Base-by-base conservation (phyloP, 1,284 basidiomycete species). In the Serendipita sp. region DNA sequence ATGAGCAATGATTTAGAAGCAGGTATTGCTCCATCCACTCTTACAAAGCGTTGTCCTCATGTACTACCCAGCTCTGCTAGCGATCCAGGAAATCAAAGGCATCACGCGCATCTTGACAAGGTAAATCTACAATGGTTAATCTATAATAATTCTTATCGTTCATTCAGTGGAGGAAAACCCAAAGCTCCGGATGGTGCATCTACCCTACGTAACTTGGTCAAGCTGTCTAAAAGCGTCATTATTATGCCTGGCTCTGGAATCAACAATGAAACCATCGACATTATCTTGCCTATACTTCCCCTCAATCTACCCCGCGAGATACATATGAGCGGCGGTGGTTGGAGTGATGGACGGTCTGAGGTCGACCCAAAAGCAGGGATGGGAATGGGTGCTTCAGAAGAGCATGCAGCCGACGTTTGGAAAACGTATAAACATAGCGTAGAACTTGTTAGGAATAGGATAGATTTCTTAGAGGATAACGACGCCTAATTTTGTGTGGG, bases 181-280 rank as follows among this genome's bases (percentile, higher is more conserved):
- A 71, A 74, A 6, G 80, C 74, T 0, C 70, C 72, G 6, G 72
- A 76, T 35, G 79, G 78, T 34, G 70, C 85, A 29, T 65, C 74
- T 12, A 71, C 70, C 1, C 69, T 88, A n/a, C 29, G 43, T 15
- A 44, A 62, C 26, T 41, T 53, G 3, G 34, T 62, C 10, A 32
- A 53, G 32, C 32, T 41, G 30, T 53, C 60, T 1, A 26, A 30
- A 71, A 71, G 73, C 0, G 69, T 80, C 22, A 75, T 71, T 3
- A 79, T 92, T 63, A 79, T 90, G 64, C 83, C 85, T 6, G 88
- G 88, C 4, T 85, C 85, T 3, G 87, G 88, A 2, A 80, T 90
- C 61, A 87, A 83, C 67, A 69, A 76, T 3, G 69, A 72, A 13
- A 87, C 80, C 1, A 73, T 83, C 15, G 70, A 73, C 0, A 61